Base-by-base conservation (phyloP, 129 eudicot genomes). In the Arctium lappa region DNA sequence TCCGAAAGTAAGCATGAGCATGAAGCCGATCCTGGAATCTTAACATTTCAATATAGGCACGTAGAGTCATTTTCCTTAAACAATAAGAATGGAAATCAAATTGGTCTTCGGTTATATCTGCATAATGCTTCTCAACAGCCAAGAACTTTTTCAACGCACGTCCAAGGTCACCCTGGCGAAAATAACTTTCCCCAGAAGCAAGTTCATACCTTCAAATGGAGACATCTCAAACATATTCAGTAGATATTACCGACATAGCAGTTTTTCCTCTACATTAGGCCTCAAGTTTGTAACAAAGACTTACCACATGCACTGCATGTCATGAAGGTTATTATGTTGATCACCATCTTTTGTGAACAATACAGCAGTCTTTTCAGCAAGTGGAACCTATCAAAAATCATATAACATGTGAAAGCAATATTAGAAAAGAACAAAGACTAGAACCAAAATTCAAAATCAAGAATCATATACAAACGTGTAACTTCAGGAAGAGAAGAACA, bases 241-340 rank as follows among this genome's bases (percentile, higher is more conserved):
- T 65, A 65, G 46, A 5, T 7, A 68, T 81, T 36, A 1, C 0
- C 6, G 29, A 44, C 7, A 66, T 69, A 76, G 36, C 27, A 18
- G 77, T 34, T 75, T 27, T 69, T 10, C 29, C 42, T 36, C 42
- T 31, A 44, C 34, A n/a, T 60, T 30, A 0, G 5, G 56, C 66
- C 79, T 48, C 76, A 86, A 77, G 82, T 75, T 75, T 48, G 69
- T 72, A 39, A 65, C 8, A 82, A 71, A 85, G 63, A 90, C 90
- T 18, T 75, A 96, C 99, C 99, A 96, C 99, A 96, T 96, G 97
- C 99, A 96, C 90, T 96, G 99, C 99, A 96, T 96, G 83, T 96
- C 99, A 81, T 93, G 94, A 50, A 96, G 88, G 86, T 90, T 96
- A 77, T 96, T 96, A 83, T 93, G 99, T 88, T 93, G 99, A 73